Base-by-base conservation (phyloP, 306 rosid species). In the Cucurbita moschata region DNA sequence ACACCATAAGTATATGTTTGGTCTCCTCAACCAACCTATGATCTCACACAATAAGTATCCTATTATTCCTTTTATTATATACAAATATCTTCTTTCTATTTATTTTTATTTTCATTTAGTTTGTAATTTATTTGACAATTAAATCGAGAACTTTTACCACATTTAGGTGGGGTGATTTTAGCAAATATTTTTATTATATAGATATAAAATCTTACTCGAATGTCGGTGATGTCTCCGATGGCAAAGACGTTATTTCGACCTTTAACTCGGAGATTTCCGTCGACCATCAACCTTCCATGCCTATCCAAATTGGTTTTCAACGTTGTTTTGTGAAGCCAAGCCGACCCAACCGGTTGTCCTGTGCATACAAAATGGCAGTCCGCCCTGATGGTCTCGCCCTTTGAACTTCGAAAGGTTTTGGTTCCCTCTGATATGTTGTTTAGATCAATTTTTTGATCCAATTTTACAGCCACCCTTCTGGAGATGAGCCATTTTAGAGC, bases 221-320 rank as follows among this genome's bases (percentile, higher is more conserved):
- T 60, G 70, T 90, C 82, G 74, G 96, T 85, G 65, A 90, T 90
- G 80, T 92, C 96, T 76, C 96, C 96, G 23, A 88, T 77, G 30
- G 96, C 96, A 70, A 87, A 92, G 51, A 87, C 56, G 79, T 90
- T 84, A 46, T 11, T 38, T 52, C 84, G 81, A 4, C 96, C 88
- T 53, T 75, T 78, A 67, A 92, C 96, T 83, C 86, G 85, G 64
- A 92, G 38, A 40, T 77, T 37, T 46, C 72, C 83, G 67, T 92
- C 96, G 44, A 92, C 98, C 83, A 78, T 79, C 57, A 92, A 58
- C 80, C 88, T 86, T 77, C 96, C 96, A 1, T 75, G 68, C 42
- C 2, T 23, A 77, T 90, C 91, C 78, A 92, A 77, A 70, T 75
- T 69, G 62, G 63, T 61, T 51, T 78, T 77, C 73, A 92, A 67